Evolutionary conservation across 139 green algal species (phyloP).

Genomic region (Micractinium conductrix): DNA sequence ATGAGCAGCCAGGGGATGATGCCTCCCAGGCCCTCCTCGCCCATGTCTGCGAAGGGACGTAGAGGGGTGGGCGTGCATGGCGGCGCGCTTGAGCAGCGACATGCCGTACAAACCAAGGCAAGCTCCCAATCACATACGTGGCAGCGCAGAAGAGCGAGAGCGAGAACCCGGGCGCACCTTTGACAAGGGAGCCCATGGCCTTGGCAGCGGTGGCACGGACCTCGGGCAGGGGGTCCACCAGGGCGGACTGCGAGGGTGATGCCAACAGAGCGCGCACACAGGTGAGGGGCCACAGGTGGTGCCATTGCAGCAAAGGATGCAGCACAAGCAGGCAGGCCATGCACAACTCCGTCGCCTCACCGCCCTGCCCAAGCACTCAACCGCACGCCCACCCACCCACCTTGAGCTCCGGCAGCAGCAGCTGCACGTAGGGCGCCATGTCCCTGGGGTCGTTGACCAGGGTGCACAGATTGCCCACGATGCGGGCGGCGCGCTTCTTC

Average conservation of each 20-base stretch:
- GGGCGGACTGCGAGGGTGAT: slow-evolving; percentile 45
- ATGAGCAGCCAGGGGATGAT: slow-evolving; percentile 90
- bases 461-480: slow-evolving; percentile 93
- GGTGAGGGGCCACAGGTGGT: background rate
- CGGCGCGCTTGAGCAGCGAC: background rate
- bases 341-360: background rate
- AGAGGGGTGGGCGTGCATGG: background rate
- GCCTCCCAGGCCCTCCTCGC: slow-evolving; percentile 69
- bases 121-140: background rate
- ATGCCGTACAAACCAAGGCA: background rate
- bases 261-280: background rate
- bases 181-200: slow-evolving; percentile 86
- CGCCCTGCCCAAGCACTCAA: background rate
- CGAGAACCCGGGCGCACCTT: no score
- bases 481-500: slow-evolving; percentile 94
- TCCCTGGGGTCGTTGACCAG: slow-evolving; percentile 95
- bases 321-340: no score
- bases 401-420: slow-evolving; percentile 94
- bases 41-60: slow-evolving; percentile 67
- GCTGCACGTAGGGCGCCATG: slow-evolving; percentile 92
- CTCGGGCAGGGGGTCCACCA: slow-evolving; percentile 96
- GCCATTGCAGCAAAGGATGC: no score
- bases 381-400: slow-evolving; percentile 20
- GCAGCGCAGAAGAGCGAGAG: no score
- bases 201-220: slow-evolving; percentile 81